phyloP scores from a whole-genome alignment of 148 eudicot species.

The Rhododendron henanense region DNA sequence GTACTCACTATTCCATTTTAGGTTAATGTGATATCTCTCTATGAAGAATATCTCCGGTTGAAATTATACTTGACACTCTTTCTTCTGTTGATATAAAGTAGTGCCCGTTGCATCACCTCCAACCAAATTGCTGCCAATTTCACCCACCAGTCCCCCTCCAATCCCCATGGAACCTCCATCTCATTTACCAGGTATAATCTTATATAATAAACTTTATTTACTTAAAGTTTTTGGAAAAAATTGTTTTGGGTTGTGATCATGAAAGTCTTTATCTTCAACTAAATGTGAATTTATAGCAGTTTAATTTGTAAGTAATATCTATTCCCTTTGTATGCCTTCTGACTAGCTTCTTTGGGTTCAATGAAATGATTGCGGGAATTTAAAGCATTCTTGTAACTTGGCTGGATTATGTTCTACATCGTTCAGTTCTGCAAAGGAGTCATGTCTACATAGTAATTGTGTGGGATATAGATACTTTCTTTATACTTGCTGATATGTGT shows the following conservation, averaged over 20 bases:
- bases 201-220: neutral
- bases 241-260: neutral
- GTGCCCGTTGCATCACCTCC: conserved; percentile 27
- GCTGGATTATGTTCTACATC: neutral
- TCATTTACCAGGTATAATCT: conserved; percentile 23
- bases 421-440: neutral
- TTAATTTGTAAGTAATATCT: neutral
- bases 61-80: neutral
- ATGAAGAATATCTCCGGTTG: neutral
- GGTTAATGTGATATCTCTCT: neutral
- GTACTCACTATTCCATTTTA: conserved; percentile 10
- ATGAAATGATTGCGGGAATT: neutral
- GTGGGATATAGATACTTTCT: neutral
- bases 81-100: neutral
- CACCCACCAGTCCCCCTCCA: conserved; percentile 20
- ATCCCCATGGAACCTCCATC: conserved; percentile 27
- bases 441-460: no score
- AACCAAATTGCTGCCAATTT: conserved; percentile 17
- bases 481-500: neutral
- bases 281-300: neutral
- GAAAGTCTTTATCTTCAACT: neutral
- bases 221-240: neutral
- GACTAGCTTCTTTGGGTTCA: neutral
- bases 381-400: neutral
- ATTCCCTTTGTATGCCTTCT: neutral